Evolutionary conservation across 192 early-diverging fungal species (phyloP), one percentile per base, ranked within the genome.

Genomic region (Allomyces macrogynus): DNA sequence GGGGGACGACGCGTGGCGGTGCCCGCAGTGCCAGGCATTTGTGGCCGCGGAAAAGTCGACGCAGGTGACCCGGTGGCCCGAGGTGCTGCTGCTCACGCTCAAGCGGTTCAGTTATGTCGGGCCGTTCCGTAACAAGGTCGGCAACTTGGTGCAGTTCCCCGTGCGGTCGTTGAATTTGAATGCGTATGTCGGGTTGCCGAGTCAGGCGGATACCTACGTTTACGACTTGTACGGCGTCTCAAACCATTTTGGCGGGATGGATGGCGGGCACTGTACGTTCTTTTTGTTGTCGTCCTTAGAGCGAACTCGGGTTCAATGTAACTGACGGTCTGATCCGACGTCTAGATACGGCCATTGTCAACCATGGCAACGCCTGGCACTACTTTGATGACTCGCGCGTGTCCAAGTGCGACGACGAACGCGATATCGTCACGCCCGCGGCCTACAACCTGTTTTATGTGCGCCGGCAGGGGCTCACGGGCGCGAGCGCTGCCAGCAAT

Each of bases 101-200:
- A 99, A 97, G 72, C 81, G 94, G 62, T 99, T 97, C 64, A 95
- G 86, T 22, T 91, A 79, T 40, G 76, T 89, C 63, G 94, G 94
- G 0, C 93, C 91, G 10, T 97, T 97, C 71, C 82, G 87, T 57
- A 85, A 95, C 71, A 96, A 96, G 69, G 70, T 99, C 27, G 91
- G 93, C 61, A 89, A 87, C 0, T 76, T 81, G 68, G 91, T 97
- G 0, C 75, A 87, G 62, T 92, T 92, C 65, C 93, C 93, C 4
- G 75, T 91, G 26, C 71, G 73, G 20, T 20, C 64, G 67, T 16
- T 57, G 4, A n/a, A 14, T 3, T 57, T 57, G 49, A 14, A 57
- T 3, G 16, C 49, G 2, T 40, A 40, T 8, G 20, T n/a, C 16
- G 49, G 49, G 3, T n/a, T 14, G 16, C 49, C 49, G 12, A 57